These are phyloP conservation scores for Amanita inopinata DNA, from an alignment of 768 basidiomycete genomes.

Conservation along the genomic window DNA sequence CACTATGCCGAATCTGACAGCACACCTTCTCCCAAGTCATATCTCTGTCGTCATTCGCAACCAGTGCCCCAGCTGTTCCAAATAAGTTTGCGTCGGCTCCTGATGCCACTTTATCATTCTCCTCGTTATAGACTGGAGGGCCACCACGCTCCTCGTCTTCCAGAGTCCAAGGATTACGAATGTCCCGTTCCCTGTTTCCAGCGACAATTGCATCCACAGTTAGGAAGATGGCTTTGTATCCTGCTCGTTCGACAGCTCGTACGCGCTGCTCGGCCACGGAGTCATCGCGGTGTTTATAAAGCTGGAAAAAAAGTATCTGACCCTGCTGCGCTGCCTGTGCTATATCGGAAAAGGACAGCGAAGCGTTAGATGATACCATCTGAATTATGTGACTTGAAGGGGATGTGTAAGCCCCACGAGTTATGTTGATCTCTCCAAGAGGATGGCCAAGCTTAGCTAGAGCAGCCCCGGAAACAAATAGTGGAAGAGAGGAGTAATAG, in stretches of 20 bases:
- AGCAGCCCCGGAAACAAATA: constrained; percentile 79
- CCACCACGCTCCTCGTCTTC: constrained; percentile 45
- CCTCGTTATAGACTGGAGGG: constrained; percentile 22
- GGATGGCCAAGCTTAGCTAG: constrained; percentile 86
- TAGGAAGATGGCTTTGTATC: constrained; percentile 83
- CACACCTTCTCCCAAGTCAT: constrained; percentile 71
- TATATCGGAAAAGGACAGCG: constrained; percentile 55
- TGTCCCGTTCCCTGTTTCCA: constrained; percentile 73
- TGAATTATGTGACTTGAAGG: constrained; percentile 65
- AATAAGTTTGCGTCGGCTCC: constrained; percentile 28
- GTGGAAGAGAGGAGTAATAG: constrained; percentile 59
- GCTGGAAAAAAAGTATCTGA: constrained; percentile 70
- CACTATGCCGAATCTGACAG: constrained; percentile 3
- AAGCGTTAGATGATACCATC: constrained; percentile 77
- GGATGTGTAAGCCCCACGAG: constrained; percentile 39
- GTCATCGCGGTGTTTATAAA: constrained; percentile 77
- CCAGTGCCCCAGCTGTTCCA: constrained; percentile 60
- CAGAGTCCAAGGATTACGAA: constrained; percentile 45
- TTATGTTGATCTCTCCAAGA: constrained; percentile 75
- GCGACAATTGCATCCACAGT: constrained; percentile 86
- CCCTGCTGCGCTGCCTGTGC: constrained; percentile 42
- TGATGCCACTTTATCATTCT: constrained; percentile 22
- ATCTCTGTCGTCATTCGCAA: constrained; percentile 57
- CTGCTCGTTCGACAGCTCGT: constrained; percentile 56
- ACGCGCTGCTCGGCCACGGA: constrained; percentile 59